Evolutionary conservation across 2,329 filamentous ascomycete genomes (phyloP), one percentile per base, ranked within the genome.

Genomic region (Epichloe typhina): DNA sequence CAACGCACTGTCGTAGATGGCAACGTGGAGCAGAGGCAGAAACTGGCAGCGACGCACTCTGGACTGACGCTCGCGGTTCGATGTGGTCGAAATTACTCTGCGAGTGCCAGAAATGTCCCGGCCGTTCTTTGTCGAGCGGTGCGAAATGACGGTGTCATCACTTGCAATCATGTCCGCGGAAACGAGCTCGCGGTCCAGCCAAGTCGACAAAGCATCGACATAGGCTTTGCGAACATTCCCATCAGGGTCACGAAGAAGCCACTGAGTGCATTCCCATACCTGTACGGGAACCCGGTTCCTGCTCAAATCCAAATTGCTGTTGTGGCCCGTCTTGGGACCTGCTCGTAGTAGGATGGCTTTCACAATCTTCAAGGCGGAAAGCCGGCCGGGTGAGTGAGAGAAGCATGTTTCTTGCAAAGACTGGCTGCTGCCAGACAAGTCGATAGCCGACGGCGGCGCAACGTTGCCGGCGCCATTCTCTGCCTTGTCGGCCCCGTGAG

Each of bases 241-340:
- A 59, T 90, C 84, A 1, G 80, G 75, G 60, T 96, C 91, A 38
- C 86, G 82, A 19, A 97, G 71, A 43, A 97, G 78, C 87, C 88
- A 95, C 54, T 96, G 88, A 0, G 90, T 95, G n/a, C 88, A 88
- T 66, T 97, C 90, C 93, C 93, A 98, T 0, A 90, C 85, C 50
- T 86, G 79, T 8, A 95, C 75, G 0, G 86, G 83, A 1, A 94
- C 86, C 40, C 75, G 80, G 63, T 84, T 87, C 55, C 89, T 79
- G 5, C 82, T 80, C 48, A 93, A 77, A 33, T 79, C 79, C 48
- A 73, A 75, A 62, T 75, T 81, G 56, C 76, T 77, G 57, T 71
- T 74, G 53, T 75, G 70, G 57, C 75, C 80, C 21, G 74, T 76
- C 56, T 76, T 77, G 41, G 77, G 76, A 60, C 94, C 95, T 3